These are phyloP conservation scores for Aspergillus brasiliensis DNA, from an alignment of 2,329 filamentous ascomycete genomes.

Conservation along the genomic window DNA sequence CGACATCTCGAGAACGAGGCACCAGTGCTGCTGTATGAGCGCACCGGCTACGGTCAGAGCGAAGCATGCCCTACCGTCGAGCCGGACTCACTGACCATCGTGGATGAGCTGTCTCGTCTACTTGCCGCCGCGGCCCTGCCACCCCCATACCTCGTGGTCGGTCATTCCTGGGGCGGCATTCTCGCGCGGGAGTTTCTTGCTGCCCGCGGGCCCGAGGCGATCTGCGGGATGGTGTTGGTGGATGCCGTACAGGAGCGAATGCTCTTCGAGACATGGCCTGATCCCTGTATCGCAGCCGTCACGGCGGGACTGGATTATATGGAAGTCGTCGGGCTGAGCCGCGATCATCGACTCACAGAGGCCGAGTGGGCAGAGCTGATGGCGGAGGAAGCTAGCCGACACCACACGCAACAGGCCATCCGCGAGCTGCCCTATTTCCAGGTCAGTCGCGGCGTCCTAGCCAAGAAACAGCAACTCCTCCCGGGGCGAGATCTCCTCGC, in stretches of 20 bases:
- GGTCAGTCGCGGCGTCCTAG: too few species aligned
- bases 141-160: conserved; percentile 19
- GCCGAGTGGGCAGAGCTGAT: conserved; percentile 17
- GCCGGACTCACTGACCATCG: conserved; percentile 16
- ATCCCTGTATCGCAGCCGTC: conserved; percentile 16
- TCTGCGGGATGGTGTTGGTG: conserved; percentile 21
- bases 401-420: too few species aligned
- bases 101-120: conserved; percentile 14
- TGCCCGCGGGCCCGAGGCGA: conserved; percentile 8
- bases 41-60: conserved; percentile 17
- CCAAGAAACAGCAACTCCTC: too few species aligned
- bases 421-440: too few species aligned
- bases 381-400: conserved; percentile 19
- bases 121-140: conserved; percentile 6
- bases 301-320: conserved; percentile 18
- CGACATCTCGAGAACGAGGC: conserved; percentile 10
- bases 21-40: conserved; percentile 19
- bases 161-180: conserved; percentile 21
- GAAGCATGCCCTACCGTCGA: conserved; percentile 11
- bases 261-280: conserved; percentile 15
- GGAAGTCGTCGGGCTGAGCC: conserved; percentile 18
- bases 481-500: too few species aligned
- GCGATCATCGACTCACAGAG: conserved; percentile 6
- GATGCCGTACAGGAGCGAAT: conserved; percentile 22
- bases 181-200: conserved; percentile 20